These are phyloP conservation scores for Populus hybrid DNA, from an alignment of 441 rosid species.

Conservation along the genomic window DNA sequence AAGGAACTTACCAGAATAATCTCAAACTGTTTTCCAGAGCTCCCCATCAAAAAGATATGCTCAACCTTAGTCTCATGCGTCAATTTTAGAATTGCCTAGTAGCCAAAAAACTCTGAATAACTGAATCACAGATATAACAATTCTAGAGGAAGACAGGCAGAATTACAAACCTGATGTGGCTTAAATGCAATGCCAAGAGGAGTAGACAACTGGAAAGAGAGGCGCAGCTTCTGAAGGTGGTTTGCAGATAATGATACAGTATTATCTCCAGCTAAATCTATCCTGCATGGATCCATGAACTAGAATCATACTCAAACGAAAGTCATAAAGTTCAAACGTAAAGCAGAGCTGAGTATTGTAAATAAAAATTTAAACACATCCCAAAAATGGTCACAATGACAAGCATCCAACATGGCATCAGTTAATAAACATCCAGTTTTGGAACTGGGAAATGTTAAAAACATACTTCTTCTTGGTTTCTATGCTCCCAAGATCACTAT, in stretches of 20 bases:
- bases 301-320: conserved; percentile 14
- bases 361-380: not conserved
- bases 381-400: not conserved
- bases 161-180: conserved; percentile 81
- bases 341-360: not conserved
- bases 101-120: conserved; percentile 29
- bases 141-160: conserved; percentile 5
- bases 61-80: conserved; percentile 82
- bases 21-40: conserved; percentile 71
- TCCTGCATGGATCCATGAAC: conserved; percentile 36
- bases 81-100: conserved; percentile 89
- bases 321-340: not conserved
- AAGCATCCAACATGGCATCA: not conserved
- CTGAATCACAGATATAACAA: conserved; percentile 4
- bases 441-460: conserved; percentile 2
- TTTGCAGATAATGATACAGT: conserved; percentile 72
- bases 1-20: conserved; percentile 63
- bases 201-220: conserved; percentile 62
- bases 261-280: conserved; percentile 63
- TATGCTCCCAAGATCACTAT: conserved; percentile 72
- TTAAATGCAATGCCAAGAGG: conserved; percentile 68
- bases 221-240: conserved; percentile 89
- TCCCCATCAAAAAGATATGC: conserved; percentile 73
- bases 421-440: conserved; percentile 2
- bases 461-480: conserved; percentile 73